Evolutionary conservation across 108 stramenopile genomes (phyloP), one percentile per base, ranked within the genome.

Genomic region (Asterionellopsis glacialis): DNA sequence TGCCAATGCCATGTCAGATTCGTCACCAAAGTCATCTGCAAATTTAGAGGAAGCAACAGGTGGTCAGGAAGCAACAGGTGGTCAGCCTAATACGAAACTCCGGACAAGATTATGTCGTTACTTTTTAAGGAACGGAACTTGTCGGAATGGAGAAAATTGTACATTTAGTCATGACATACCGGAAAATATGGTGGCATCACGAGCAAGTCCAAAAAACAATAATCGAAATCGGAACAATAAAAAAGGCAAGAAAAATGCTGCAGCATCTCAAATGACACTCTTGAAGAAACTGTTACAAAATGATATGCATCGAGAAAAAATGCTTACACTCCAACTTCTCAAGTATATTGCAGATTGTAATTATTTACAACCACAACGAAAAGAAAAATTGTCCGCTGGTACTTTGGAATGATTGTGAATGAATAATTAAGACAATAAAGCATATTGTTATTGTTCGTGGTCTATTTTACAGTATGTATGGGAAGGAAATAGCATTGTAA

Each of bases 291-390:
- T 94, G 23, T 57, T 94, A 18, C 45, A 76, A 40, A 78, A 72
- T 48, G 92, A 94, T 61, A 81, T 77, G 57, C 70, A 81, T 52
- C 71, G 92, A 55, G 93, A 94, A 65, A 41, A 69, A 27, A 54
- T 80, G 22, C 62, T 91, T 11, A 70, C 88, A 11, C 60, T 94
- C 64, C 90, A 91, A 60, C 45, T 91, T 23, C 52, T 94, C 51
- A 65, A 81, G 41, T 84, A 84, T 55, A 78, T 94, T 68, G 87
- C 87, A 14, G 77, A 87, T 58, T 66, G 64, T 15, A 65, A 91
- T 65, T 91, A 77, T 61, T 81, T 85, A 57, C 76, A 73, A 50
- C 4, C 43, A 55, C 41, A 12, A 25, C 27, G 33, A 24, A 16
- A 51, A 18, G 21, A 48, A 7, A 16, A 16, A 19, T 48, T 9